Evolutionary conservation across 108 stramenopile genomes (phyloP).

Genomic region (Thalassiosira profunda): DNA sequence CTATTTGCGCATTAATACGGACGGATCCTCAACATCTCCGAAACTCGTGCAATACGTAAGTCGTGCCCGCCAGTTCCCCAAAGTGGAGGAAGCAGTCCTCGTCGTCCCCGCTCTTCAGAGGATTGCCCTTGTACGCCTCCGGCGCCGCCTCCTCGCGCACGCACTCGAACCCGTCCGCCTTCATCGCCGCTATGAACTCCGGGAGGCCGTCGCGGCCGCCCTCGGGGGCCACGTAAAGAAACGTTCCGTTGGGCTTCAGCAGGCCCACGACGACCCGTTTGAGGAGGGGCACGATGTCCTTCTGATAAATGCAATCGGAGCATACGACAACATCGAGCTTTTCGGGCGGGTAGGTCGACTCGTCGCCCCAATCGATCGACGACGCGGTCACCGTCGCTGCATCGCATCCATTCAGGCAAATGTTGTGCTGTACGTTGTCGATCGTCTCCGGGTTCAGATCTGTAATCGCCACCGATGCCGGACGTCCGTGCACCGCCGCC

Average conservation of each 20-base stretch:
- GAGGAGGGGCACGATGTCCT: constrained; percentile 79
- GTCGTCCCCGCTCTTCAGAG: constrained; percentile 64
- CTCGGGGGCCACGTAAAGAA: constrained; percentile 70
- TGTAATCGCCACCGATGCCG: constrained; percentile 60
- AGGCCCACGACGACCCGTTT: constrained; percentile 62
- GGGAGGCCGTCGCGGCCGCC: constrained; percentile 66
- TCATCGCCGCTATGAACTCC: constrained; percentile 67
- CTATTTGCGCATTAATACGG: too few species aligned
- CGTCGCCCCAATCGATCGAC: constrained; percentile 85
- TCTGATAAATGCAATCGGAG: constrained; percentile 89
- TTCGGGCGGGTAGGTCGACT: constrained; percentile 75
- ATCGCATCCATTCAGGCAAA: constrained; percentile 55
- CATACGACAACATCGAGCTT: constrained; percentile 81
- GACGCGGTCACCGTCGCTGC: constrained; percentile 14
- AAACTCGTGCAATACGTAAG: constrained; percentile 84
- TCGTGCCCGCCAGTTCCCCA: constrained; percentile 68
- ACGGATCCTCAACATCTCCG: constrained; percentile 9
- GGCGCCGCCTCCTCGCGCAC: constrained; percentile 49
- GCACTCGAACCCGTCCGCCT: constrained; percentile 23
- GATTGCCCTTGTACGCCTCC: constrained; percentile 57
- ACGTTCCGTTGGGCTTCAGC: constrained; percentile 38
- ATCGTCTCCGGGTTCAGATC: constrained; percentile 83
- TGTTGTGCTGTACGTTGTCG: constrained; percentile 80
- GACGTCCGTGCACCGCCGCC: constrained; percentile 34
- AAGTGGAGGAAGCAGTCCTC: constrained; percentile 88